Base-by-base conservation (phyloP, 345 rosid genomes). In the Combretum micranthum region DNA sequence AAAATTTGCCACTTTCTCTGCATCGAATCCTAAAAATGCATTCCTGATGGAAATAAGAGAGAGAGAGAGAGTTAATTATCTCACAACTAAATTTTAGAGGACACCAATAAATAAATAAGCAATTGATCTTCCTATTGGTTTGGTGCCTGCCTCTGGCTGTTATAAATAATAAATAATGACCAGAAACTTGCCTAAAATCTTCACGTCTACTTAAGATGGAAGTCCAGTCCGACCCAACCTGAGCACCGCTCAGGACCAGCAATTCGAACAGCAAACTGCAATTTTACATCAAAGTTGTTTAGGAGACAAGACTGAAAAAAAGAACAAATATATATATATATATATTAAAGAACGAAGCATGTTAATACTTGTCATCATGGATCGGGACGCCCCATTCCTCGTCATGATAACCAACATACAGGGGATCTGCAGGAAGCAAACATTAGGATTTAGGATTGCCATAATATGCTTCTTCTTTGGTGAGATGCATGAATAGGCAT, bases 171-270 rank as follows among this genome's bases (percentile, higher is more conserved):
- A 13, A 20, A 50, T 2, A 7, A 15, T 22, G n/a, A 12, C 5
- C 16, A 20, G n/a, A 20, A 20, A 22, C 18, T 49, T 46, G 77
- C 85, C 85, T 72, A 72, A 80, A 73, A 55, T 73, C 69, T 54
- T 72, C 82, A 46, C 85, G 76, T 70, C 69, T 80, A 66, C 72
- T 80, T 66, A 80, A 60, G 66, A 83, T 80, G 51, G 85, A 80
- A 53, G 80, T 72, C 89, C 89, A 83, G 51, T 83, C 89, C 20
- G 83, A 83, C 42, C 89, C 89, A 22, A 83, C 89, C 56, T 80
- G 89, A 49, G 85, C 81, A 18, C 83, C 78, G 42, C 80, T 77
- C 47, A 83, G 75, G 16, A 78, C 83, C 14, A 83, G 71, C 75
- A 83, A 59, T 61, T 83, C 89, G 47, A 78, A 74, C 44, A 83